Conservation (phyloP, 331 rosid species). For the Quercus phellos region DNA sequence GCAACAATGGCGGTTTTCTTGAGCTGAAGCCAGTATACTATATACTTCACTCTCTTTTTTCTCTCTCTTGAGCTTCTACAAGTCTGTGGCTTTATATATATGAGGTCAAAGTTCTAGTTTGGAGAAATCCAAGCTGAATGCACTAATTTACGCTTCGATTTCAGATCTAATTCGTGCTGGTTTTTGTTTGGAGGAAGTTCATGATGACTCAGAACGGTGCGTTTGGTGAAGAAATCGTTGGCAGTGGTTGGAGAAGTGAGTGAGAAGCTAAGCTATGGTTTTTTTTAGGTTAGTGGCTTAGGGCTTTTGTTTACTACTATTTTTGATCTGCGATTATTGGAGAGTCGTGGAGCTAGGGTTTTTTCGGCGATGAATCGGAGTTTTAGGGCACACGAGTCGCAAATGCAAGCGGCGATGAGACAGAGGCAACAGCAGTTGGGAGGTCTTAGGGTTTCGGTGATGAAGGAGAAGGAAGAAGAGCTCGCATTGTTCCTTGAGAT, state of each 20-base stretch:
- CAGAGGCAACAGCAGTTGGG: conserved; percentile 62
- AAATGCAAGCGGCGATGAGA: conserved; percentile 62
- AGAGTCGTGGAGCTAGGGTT: conserved; percentile 27
- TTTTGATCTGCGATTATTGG: conserved; percentile 26
- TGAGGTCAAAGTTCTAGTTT: not conserved
- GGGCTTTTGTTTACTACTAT: not conserved
- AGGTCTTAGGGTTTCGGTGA: conserved; percentile 44
- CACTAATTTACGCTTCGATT: not conserved
- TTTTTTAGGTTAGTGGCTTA: not conserved
- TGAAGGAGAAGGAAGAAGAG: conserved; percentile 81
- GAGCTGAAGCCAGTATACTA: not conserved
- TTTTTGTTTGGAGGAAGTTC: conserved; percentile 6
- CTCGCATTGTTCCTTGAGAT: conserved; percentile 91
- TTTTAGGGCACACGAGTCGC: conserved; percentile 73
- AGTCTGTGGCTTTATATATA: not conserved
- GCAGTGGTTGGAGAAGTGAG: conserved; percentile 18
- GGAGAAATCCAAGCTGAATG: not conserved
- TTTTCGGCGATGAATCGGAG: conserved; percentile 71
- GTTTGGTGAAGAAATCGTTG: conserved; percentile 11
- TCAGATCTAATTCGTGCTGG: conserved; percentile 27
- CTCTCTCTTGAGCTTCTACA: not conserved
- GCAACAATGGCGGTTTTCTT: conserved; percentile 15
- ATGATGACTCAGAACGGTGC: not conserved
- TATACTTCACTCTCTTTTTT: not conserved
- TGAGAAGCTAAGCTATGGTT: conserved; percentile 6